phyloP scores from a whole-genome alignment of 129 eudicot species.

The Flaveria bidentis region DNA sequence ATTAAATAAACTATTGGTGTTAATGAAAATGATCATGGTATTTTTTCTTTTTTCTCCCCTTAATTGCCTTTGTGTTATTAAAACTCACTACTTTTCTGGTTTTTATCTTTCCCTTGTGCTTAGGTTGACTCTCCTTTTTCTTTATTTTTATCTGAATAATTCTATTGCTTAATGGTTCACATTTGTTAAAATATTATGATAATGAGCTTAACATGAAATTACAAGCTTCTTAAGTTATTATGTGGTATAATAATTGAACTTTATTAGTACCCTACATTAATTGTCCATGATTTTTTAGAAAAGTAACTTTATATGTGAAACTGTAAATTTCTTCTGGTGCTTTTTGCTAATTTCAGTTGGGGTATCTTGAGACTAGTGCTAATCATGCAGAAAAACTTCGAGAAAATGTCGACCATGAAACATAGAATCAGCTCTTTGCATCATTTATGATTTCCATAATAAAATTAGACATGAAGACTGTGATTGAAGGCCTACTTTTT shows the following conservation, averaged over 20 bases:
- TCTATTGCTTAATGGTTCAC: not conserved
- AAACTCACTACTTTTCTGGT: not conserved
- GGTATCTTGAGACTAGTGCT: not conserved
- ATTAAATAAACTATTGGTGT: too few relatives aligned
- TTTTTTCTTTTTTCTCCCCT: too few relatives aligned
- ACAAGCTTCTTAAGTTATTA: not conserved
- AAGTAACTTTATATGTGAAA: not conserved
- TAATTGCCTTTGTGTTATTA: too few relatives aligned
- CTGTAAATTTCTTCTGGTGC: not conserved
- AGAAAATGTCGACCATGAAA: not conserved
- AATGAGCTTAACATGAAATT: slow-evolving; percentile 1
- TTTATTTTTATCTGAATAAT: not conserved
- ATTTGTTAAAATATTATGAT: not conserved
- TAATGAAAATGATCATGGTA: too few relatives aligned
- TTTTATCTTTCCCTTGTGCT: not conserved
- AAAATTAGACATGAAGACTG: not conserved
- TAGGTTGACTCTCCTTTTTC: not conserved
- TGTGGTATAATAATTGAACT: slow-evolving; percentile 1
- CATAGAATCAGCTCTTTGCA: slow-evolving; percentile 4
- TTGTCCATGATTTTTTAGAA: not conserved
- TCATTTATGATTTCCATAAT: not conserved
- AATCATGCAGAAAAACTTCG: not conserved
- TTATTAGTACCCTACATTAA: not conserved
- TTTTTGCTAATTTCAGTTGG: not conserved
- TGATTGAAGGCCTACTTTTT: not conserved